Base-by-base conservation (phyloP, 2,329 filamentous ascomycete species). In the Aspergillus udagawae region DNA sequence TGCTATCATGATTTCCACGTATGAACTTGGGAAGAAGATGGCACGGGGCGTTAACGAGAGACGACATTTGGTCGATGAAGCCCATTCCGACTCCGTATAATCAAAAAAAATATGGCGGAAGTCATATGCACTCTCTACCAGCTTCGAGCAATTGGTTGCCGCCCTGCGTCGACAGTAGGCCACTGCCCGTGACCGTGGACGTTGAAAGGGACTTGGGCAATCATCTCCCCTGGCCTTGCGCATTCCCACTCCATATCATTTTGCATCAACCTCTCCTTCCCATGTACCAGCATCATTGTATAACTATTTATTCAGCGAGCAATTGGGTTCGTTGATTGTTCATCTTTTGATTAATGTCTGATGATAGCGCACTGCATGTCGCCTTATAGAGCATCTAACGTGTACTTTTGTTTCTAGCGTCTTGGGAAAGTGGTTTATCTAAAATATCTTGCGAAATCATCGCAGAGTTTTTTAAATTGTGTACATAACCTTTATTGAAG, bases 1-100 rank as follows among this genome's bases (percentile, higher is more conserved):
- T 75, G 94, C 94, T 28, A 97, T 99, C 71, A 99, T 99, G 94
- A 97, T 99, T 71, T 95, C 91, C 71, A 96, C 89, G 71, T 99
- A 97, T 73, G 94, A 99, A 75, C 84, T 97, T 41, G 92, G 94
- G 52, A 99, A 99, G 81, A 88, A 90, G 73, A 87, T 89, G 71
- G 95, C 95, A 35, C 82, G 86, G 54, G 82, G 84, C 10, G 85
- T 91, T 51, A 97, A 97, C 63, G 82, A 86, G 65, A 78, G 77
- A 64, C 76, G 75, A 54, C 72, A 73, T 32, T 57, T 60, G 21
- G 63, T 64, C 21, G 54, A 53, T 14, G 64, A 65, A 57, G 28
- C 51, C 1, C 51, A 60, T 47, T 65, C 55, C 35, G 63, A 66
- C 49, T 51, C 58, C 57, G 50, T 59, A 57, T 69, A 51, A 55